These are phyloP conservation scores for Auxenochlorella pyrenoidosa DNA, from an alignment of 139 green algal genomes.

Conservation along the genomic window DNA sequence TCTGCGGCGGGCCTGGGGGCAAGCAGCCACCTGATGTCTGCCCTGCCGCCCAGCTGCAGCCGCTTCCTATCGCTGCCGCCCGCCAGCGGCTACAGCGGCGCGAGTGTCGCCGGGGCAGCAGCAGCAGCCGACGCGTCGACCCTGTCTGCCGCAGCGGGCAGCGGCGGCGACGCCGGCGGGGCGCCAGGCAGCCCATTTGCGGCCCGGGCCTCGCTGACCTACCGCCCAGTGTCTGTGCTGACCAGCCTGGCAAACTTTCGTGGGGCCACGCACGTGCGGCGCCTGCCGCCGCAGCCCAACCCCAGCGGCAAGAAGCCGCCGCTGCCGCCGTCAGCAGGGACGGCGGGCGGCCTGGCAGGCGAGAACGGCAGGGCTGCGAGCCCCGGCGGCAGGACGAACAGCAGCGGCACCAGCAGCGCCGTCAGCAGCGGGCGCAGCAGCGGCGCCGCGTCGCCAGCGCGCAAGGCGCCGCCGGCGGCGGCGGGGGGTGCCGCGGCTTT, in stretches of 20 bases:
- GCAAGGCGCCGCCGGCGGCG: background rate
- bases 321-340: background rate
- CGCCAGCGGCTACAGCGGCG: background rate
- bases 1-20: background rate
- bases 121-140: no score
- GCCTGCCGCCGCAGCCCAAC: constrained; percentile 28
- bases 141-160: background rate
- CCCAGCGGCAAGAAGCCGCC: constrained; percentile 20
- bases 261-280: background rate
- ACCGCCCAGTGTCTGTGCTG: constrained; percentile 24
- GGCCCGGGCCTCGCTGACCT: background rate
- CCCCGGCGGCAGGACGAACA: background rate
- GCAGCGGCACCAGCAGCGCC: background rate
- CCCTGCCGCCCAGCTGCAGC: constrained; percentile 18
- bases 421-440: background rate
- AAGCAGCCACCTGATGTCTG: background rate
- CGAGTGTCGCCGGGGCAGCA: background rate
- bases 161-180: background rate
- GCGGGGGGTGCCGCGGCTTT: background rate
- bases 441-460: background rate
- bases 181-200: background rate
- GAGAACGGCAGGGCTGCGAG: background rate
- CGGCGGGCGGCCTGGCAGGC: background rate
- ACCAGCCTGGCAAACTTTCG: constrained; percentile 39
- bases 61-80: background rate